Evolutionary conservation across 1,284 basidiomycete species (phyloP).

Genomic region (Lignosus rhinocerotis): DNA sequence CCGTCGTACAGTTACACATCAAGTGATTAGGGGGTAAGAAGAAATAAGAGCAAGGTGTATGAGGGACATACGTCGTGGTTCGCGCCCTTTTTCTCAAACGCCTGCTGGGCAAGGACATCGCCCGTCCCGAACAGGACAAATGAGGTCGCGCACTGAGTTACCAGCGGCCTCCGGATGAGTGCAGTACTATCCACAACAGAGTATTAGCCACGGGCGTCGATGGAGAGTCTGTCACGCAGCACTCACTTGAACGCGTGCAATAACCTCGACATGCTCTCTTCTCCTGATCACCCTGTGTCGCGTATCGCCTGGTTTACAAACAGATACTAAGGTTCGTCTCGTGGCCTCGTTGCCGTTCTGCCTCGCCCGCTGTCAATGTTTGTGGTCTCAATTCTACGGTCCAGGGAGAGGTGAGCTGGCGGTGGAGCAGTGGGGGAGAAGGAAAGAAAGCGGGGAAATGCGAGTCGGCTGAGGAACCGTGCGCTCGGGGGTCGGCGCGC

Average conservation of each 20-base stretch:
- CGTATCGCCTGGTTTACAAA: neutral
- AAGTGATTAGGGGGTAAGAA: neutral
- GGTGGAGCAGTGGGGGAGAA: neutral
- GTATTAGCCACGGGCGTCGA: neutral
- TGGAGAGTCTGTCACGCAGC: no score
- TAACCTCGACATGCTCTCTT: constrained; percentile 41
- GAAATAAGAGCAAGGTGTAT: neutral
- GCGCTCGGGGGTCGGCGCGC: neutral
- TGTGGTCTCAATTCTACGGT: no score
- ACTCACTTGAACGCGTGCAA: constrained; percentile 57
- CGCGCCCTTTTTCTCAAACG: constrained; percentile 65
- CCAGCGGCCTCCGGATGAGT: constrained; percentile 63
- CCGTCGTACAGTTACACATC: neutral
- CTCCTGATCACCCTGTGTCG: neutral
- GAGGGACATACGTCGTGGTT: constrained; percentile 64
- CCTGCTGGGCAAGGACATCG: constrained; percentile 84
- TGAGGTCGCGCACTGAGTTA: constrained; percentile 66
- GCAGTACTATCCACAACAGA: constrained; percentile 44
- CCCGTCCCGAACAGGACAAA: constrained; percentile 73
- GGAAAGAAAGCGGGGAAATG: neutral
- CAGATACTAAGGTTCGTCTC: no score
- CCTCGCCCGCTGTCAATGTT: no score
- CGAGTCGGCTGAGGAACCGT: neutral
- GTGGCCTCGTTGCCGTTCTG: no score
- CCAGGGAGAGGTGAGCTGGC: neutral